Evolutionary conservation across 2,329 filamentous ascomycete genomes (phyloP).

Genomic region (Aspergillus hiratsukae): DNA sequence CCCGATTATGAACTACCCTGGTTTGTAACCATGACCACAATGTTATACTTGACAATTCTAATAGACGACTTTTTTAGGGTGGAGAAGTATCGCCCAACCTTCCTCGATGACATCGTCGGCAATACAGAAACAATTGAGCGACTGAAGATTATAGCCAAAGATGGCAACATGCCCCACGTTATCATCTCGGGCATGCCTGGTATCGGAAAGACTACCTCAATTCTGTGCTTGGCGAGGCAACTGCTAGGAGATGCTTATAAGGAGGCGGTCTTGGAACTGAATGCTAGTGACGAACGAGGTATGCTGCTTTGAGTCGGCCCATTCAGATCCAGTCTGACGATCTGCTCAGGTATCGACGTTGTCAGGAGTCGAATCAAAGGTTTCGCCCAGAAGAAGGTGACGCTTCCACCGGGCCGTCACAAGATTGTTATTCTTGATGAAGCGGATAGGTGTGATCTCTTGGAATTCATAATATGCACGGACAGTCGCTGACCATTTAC

Average conservation of each 20-base stretch:
- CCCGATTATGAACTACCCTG: conserved; percentile 48
- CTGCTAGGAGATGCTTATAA: conserved; percentile 91
- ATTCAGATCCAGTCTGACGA: conserved; percentile 1
- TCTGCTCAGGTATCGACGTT: conserved; percentile 74
- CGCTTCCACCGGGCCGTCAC: conserved; percentile 80
- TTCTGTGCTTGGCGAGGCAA: conserved; percentile 88
- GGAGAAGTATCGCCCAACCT: conserved; percentile 93
- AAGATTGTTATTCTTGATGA: conserved; percentile 98
- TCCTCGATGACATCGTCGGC: conserved; percentile 93
- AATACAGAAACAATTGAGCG: conserved; percentile 98
- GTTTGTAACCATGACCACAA: conserved; percentile 24
- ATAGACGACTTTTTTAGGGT: conserved; percentile 60
- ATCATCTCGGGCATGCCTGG: conserved; percentile 99
- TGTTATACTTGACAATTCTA: conserved; percentile 5
- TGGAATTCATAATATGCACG: background rate
- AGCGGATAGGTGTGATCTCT: conserved; percentile 65
- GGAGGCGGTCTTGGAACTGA: conserved; percentile 93
- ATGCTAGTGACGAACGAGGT: conserved; percentile 93
- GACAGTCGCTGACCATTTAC: conserved; percentile 1
- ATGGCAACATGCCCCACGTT: conserved; percentile 98
- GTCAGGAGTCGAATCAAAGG: conserved; percentile 97
- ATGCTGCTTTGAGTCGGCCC: background rate
- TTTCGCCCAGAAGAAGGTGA: conserved; percentile 98
- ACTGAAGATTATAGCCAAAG: conserved; percentile 95
- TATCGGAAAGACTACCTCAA: conserved; percentile 96